Evolutionary conservation across 345 rosid genomes (phyloP), one percentile per base, ranked within the genome.

Genomic region (Mangifera indica): DNA sequence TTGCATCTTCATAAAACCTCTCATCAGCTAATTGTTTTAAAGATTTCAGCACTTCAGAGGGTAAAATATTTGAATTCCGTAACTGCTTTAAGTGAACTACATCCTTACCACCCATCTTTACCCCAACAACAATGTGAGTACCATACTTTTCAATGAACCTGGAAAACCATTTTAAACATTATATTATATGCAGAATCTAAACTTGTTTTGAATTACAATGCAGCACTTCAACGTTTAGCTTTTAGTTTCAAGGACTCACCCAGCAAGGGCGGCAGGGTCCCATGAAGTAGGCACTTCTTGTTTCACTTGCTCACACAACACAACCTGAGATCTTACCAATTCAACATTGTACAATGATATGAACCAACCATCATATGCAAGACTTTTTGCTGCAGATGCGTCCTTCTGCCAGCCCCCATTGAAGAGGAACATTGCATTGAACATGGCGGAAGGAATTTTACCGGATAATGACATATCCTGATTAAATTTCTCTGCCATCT

Each of bases 401-500:
- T 95, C 99, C 79, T 88, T 92, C 71, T 81, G 97, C 99, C 99
- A 95, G 61, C 84, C 74, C 60, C 80, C 80, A 54, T 55, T 88
- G 66, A 92, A 89, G 32, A 81, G 75, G 68, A 95, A 95, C 98
- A 91, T 92, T 55, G 79, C n/a, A 80, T 95, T 92, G 53, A 90
- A 95, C 42, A 77, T 54, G 51, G 98, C 99, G 1, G 90, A 87
- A 0, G 99, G 99, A 9, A 95, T 92, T 84, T 95, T 92, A 63
- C 99, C 94, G 0, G 87, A 76, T 21, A 95, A 83, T 45, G 82
- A 78, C 71, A 91, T 68, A 20, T 86, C 96, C 75, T 83, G 96
- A 74, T 92, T 95, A 73, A 89, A 86, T 78, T 89, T 89, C 92
- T 91, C 98, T 40, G 99, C 91, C 99, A 95, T 95, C 98, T 95